A percentile compares a stretch with the other conserved stretches of the same genome.
Evolutionary conservation across 257 asterid genomes (phyloP).

Genomic region (Salvia rosmarinus): DNA sequence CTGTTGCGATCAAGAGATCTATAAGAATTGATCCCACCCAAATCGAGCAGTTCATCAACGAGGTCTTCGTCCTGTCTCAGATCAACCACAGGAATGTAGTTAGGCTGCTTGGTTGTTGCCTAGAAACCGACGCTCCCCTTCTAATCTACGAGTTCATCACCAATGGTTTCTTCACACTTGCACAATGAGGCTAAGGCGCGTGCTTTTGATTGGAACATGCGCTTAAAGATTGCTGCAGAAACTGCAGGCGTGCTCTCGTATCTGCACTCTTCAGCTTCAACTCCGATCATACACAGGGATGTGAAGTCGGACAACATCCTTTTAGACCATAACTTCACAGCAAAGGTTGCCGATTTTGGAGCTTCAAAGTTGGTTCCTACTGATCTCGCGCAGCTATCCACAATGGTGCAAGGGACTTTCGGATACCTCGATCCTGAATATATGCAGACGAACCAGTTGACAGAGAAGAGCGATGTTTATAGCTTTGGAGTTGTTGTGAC

Average conservation of each 20-base stretch:
- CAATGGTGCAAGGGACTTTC: background rate
- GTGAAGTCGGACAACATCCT: slow-evolving; percentile 49
- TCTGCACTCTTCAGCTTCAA: slow-evolving; percentile 44
- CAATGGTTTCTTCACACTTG: slow-evolving; percentile 29
- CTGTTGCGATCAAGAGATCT: slow-evolving; percentile 40
- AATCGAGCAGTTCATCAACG: slow-evolving; percentile 50
- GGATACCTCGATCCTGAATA: background rate
- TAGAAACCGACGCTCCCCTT: slow-evolving; percentile 43
- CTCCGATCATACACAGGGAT: slow-evolving; percentile 54
- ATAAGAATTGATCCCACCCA: slow-evolving; percentile 39
- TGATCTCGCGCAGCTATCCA: background rate
- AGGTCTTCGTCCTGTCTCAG: slow-evolving; percentile 43
- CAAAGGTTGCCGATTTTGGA: background rate
- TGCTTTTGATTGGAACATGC: slow-evolving; percentile 36
- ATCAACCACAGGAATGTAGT: slow-evolving; percentile 32
- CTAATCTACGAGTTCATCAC: slow-evolving; percentile 42
- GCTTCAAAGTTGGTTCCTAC: background rate
- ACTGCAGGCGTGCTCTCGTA: slow-evolving; percentile 45
- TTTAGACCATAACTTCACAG: slow-evolving; percentile 32
- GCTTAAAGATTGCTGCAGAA: slow-evolving; percentile 44
- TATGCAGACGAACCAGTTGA: background rate
- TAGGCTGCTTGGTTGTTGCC: slow-evolving; percentile 32
- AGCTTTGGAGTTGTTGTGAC: background rate
- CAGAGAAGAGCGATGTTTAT: slow-evolving; percentile 1
- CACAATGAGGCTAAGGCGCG: slow-evolving; percentile 21